Base-by-base conservation (phyloP, 2,329 filamentous ascomycete species). In the Gnomoniopsis smithogilvyi region DNA sequence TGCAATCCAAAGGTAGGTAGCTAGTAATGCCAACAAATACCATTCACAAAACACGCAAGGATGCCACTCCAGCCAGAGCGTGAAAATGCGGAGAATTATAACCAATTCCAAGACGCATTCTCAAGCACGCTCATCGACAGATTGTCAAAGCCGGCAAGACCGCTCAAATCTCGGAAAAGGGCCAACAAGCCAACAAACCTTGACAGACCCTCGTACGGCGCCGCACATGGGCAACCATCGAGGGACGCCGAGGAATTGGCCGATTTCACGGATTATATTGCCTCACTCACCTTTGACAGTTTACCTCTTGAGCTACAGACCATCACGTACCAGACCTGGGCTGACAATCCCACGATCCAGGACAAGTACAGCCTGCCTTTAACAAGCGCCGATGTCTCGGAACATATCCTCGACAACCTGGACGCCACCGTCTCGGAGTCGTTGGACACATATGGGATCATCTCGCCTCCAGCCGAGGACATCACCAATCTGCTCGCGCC, bases 181-280 rank as follows among this genome's bases (percentile, higher is more conserved):
- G 66, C 66, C 54, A 67, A 66, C 54, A 67, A 66, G 38, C 63
- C n/a, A 12, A 11, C 21, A 56, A 38, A 8, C 59, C 51, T 58
- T 54, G 26, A 17, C 3, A 48, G 12, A 15, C 38, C 4, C 14
- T 46, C 22, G 22, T 58, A 24, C 11, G 38, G 14, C 33, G 3
- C 54, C 6, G 51, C 26, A 4, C 4, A 30, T 30, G 26, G 4
- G 26, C 4, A 30, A 41, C n/a, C 38, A 41, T n/a, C 61, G 15
- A 69, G 54, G 45, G 60, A 84, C 64, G 83, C 82, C 6, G 87
- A 89, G 65, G 90, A 93, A 56, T 74, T 95, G 22, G 83, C 85
- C 26, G 92, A 96, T 1, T 96, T 96, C 72, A 86, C 90, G 56
- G 87, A 93, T 77, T 95, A 93, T 72, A 81, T 95, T 33, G 86